Conservation (phyloP, 495 filamentous ascomycete genomes). For the Neurospora sp. region DNA sequence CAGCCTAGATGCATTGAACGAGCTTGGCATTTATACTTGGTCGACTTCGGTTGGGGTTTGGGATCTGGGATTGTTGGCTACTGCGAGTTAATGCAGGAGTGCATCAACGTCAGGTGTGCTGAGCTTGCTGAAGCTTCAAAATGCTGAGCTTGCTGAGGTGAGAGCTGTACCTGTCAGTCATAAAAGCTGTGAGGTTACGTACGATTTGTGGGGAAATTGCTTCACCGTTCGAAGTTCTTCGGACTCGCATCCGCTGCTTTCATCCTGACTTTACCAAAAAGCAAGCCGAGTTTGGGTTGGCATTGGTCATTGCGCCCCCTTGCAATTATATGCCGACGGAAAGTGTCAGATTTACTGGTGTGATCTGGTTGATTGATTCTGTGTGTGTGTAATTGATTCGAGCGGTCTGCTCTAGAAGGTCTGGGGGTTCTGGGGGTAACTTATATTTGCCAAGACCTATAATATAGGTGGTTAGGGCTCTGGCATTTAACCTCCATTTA, state of each 20-base stretch:
- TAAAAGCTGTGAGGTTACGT: neutral
- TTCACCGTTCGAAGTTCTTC: neutral
- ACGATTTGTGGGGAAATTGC: neutral
- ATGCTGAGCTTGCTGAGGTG: neutral
- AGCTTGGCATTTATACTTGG: neutral
- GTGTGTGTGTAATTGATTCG: too few species aligned
- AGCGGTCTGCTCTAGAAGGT: too few species aligned
- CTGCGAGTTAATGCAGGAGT: neutral
- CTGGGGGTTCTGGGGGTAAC: too few species aligned
- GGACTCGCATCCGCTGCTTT: neutral
- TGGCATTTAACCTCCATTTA: too few species aligned
- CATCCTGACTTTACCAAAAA: neutral
- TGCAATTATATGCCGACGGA: neutral
- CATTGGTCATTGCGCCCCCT: neutral
- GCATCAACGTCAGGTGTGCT: neutral
- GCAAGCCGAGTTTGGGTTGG: neutral
- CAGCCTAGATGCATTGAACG: neutral
- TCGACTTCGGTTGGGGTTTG: neutral
- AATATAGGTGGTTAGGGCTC: too few species aligned
- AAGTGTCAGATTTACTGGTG: neutral
- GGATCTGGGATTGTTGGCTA: neutral
- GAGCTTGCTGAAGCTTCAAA: neutral
- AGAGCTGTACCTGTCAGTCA: neutral
- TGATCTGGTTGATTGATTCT: too few species aligned
- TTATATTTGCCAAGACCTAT: too few species aligned